Percentiles rank a stretch among this genome's conserved stretches.
phyloP scores from a whole-genome alignment of 345 rosid species.

The Hevea brasiliensis region DNA sequence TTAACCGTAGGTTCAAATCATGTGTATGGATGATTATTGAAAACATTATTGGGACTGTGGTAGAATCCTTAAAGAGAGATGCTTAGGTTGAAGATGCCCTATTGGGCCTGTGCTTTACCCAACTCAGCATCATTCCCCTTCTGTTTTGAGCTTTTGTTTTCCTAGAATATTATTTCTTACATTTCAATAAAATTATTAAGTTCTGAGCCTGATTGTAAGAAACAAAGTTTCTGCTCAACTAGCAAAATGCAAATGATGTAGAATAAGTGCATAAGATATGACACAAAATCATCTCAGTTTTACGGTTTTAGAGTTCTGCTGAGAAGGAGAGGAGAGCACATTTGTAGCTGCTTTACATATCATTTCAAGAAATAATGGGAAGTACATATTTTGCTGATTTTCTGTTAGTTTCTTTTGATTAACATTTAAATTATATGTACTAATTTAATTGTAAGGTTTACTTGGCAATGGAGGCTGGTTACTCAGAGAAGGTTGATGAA shows the following conservation, averaged over 20 bases:
- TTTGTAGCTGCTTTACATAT: not conserved
- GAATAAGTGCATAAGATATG: not conserved
- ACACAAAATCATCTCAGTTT: too few species aligned
- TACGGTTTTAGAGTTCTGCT: too few species aligned
- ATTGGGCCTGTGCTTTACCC: not conserved
- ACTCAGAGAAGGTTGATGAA: conserved; percentile 88
- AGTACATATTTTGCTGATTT: not conserved
- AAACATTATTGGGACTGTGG: too few species aligned
- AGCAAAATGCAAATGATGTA: not conserved
- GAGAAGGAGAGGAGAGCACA: too few species aligned
- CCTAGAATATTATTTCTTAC: not conserved
- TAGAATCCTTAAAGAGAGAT: too few species aligned
- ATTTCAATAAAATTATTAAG: not conserved
- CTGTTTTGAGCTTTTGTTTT: not conserved
- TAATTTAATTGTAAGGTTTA: conserved; percentile 55
- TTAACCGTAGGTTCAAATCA: too few species aligned
- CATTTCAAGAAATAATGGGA: not conserved
- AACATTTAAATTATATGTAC: not conserved
- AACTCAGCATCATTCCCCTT: not conserved
- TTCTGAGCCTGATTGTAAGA: not conserved
- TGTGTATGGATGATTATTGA: too few species aligned
- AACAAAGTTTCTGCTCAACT: not conserved
- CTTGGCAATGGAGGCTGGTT: conserved; percentile 99
- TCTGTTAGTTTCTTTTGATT: conserved; percentile 1
- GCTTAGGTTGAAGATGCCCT: not conserved